Conservation (phyloP, 1,284 basidiomycete species). For the Naganishia cerealis region DNA sequence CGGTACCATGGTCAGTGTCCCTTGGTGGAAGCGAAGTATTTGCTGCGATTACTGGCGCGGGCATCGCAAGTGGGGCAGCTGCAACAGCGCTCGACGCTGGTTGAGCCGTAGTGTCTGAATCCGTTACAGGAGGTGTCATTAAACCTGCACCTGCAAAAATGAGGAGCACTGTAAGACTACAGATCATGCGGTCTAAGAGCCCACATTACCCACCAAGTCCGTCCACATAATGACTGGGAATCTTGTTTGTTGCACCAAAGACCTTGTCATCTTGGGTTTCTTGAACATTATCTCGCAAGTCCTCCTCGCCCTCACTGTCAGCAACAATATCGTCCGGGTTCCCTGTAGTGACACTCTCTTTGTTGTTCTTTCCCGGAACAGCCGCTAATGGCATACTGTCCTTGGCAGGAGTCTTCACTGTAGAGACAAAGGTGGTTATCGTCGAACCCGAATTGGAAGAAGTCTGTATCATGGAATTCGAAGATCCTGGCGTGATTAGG, state of each 20-base stretch:
- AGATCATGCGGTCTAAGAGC: neutral
- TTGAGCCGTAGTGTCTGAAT: neutral
- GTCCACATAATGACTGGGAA: neutral
- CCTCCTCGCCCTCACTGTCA: slow-evolving; percentile 26
- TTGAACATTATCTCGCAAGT: slow-evolving; percentile 4
- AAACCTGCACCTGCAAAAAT: slow-evolving; percentile 5
- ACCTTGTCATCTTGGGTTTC: neutral
- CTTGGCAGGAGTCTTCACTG: neutral
- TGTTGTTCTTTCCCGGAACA: neutral
- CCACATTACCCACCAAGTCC: slow-evolving; percentile 1
- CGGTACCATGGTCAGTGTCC: too few species aligned
- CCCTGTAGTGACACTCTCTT: neutral
- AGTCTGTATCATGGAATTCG: neutral
- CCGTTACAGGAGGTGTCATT: slow-evolving; percentile 1
- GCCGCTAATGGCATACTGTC: neutral
- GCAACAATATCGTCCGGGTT: slow-evolving; percentile 19
- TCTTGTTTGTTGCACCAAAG: neutral
- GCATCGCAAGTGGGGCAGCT: neutral
- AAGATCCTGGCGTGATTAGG: slow-evolving; percentile 8
- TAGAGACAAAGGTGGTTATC: slow-evolving; percentile 3
- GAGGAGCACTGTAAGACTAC: neutral
- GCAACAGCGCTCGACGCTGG: neutral
- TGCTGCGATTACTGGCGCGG: neutral
- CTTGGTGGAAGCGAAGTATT: neutral
- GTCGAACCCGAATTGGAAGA: neutral